Conservation (phyloP, 139 green algal species). For the Tetradesmus lagerheimii region DNA sequence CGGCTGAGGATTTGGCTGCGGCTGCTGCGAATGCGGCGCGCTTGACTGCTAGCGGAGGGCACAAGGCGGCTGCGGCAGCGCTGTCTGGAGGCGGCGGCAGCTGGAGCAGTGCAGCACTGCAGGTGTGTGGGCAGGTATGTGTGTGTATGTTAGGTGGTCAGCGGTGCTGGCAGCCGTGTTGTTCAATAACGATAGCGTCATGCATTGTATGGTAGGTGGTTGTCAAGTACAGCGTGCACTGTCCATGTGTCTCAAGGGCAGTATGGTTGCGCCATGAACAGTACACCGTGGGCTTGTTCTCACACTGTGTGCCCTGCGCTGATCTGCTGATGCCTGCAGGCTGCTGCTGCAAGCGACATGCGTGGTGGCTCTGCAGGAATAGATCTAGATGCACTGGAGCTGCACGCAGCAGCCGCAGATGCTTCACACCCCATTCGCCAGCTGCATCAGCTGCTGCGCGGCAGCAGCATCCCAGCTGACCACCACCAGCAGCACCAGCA, state of each 20-base stretch:
- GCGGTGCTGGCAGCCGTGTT: too few species aligned
- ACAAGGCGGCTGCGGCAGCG: background rate
- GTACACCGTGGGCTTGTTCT: too few species aligned
- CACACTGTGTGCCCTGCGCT: too few species aligned
- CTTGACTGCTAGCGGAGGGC: background rate
- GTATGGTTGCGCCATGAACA: too few species aligned
- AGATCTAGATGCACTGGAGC: background rate
- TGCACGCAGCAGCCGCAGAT: background rate
- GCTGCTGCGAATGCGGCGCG: slow-evolving; percentile 27
- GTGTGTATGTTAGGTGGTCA: too few species aligned
- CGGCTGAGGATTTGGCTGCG: background rate
- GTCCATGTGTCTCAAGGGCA: too few species aligned
- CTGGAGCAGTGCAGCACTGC: background rate
- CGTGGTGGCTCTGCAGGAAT: background rate
- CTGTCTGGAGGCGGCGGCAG: background rate
- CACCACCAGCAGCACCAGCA: background rate
- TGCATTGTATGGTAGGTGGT: too few species aligned
- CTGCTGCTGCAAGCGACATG: background rate
- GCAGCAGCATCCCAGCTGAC: background rate
- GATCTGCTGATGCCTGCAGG: background rate
- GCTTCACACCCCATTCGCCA: background rate
- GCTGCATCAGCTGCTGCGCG: background rate
- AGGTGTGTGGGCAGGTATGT: background rate
- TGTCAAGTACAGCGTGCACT: too few species aligned
- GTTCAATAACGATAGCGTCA: too few species aligned